Percentiles rank a stretch among this genome's conserved stretches.
These are phyloP conservation scores for Curvularia lunata DNA, from an alignment of 2,329 filamentous ascomycete species.

Conservation along the genomic window DNA sequence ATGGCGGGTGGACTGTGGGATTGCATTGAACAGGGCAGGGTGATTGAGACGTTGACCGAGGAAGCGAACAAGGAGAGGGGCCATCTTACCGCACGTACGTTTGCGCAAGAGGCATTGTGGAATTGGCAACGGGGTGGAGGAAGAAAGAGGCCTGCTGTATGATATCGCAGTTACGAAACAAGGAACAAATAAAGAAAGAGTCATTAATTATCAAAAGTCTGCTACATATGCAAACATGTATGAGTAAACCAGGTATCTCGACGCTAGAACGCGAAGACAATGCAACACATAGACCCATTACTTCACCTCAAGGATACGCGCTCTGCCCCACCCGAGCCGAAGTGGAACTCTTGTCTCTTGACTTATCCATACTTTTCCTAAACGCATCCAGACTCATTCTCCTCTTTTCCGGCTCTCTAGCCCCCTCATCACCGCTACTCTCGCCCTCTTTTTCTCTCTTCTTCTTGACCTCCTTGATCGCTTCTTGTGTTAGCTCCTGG, in stretches of 20 bases:
- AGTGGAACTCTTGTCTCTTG: not conserved
- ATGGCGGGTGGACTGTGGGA: conserved; percentile 81
- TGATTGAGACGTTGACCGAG: conserved; percentile 77
- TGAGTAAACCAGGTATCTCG: not conserved
- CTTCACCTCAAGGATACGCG: not conserved
- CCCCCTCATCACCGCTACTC: conserved; percentile 25
- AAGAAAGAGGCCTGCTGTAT: conserved; percentile 62
- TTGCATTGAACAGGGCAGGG: conserved; percentile 75
- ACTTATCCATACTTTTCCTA: conserved; percentile 5
- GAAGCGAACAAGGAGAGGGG: conserved; percentile 72
- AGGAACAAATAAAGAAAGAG: not conserved
- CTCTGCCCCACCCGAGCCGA: not conserved
- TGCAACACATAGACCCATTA: not conserved
- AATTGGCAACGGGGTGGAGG: conserved; percentile 77
- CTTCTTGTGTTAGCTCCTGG: conserved; percentile 74
- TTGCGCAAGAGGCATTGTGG: conserved; percentile 90
- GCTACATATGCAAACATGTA: not conserved
- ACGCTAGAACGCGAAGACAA: not conserved
- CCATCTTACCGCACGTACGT: conserved; percentile 81
- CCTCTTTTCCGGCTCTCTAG: conserved; percentile 26
- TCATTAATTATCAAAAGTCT: not conserved
- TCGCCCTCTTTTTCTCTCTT: conserved; percentile 52
- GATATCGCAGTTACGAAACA: conserved; percentile 3
- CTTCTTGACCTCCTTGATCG: conserved; percentile 64
- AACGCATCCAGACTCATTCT: conserved; percentile 28